phyloP scores from a whole-genome alignment of 768 basidiomycete species.

The Cubamyces sp. region DNA sequence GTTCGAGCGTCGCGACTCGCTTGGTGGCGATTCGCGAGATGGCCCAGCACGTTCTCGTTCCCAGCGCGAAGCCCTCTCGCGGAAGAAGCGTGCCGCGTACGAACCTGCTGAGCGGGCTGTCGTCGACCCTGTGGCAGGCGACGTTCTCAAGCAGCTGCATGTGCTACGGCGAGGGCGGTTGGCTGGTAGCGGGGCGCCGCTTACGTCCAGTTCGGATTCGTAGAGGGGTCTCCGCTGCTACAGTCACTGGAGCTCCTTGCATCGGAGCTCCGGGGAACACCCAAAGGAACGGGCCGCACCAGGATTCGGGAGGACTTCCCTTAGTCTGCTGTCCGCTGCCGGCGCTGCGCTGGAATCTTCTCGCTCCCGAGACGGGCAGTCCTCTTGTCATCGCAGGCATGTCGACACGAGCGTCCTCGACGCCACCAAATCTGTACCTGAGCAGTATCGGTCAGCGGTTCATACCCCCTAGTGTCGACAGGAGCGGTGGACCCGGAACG shows the following conservation, averaged over 20 bases:
- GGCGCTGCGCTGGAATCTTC: not conserved
- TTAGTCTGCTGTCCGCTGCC: constrained; percentile 8
- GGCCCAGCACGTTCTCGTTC: not conserved
- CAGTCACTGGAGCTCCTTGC: no score
- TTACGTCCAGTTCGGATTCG: no score
- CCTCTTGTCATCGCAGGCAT: not conserved
- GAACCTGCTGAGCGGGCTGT: not conserved
- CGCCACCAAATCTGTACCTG: constrained; percentile 5
- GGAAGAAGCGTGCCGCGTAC: constrained; percentile 6
- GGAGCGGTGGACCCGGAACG: not conserved
- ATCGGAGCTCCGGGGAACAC: no score
- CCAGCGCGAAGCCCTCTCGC: constrained; percentile 6
- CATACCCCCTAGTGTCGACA: not conserved
- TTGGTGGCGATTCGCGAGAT: not conserved
- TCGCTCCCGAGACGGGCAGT: not conserved
- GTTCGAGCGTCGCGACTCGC: not conserved
- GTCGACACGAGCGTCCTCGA: constrained; percentile 7
- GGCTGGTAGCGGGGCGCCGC: not conserved
- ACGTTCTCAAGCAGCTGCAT: not conserved
- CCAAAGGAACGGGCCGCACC: no score
- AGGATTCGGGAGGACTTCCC: not conserved
- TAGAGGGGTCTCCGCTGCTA: no score
- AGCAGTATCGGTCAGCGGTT: not conserved
- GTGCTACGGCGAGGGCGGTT: not conserved
- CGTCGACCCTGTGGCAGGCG: not conserved